Conservation (phyloP, 2,329 filamentous ascomycete genomes). For the Monilinia polystroma region DNA sequence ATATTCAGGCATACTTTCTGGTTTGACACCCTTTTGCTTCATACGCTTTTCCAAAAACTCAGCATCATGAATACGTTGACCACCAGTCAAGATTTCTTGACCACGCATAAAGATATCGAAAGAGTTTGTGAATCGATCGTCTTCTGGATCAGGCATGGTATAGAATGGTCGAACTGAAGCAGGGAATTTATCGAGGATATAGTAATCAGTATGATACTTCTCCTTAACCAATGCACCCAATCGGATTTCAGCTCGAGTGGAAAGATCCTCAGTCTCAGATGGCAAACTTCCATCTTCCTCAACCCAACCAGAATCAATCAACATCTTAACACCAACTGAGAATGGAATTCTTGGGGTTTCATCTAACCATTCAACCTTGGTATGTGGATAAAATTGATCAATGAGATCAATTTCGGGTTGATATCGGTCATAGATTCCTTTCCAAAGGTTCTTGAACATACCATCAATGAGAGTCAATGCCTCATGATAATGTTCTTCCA, state of each 20-base stretch:
- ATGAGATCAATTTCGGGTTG: slow-evolving; percentile 73
- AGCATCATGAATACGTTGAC: slow-evolving; percentile 87
- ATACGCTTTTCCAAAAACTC: slow-evolving; percentile 74
- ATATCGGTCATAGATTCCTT: slow-evolving; percentile 66
- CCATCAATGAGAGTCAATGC: slow-evolving; percentile 75
- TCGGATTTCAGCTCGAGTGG: slow-evolving; percentile 82
- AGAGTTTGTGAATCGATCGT: slow-evolving; percentile 77
- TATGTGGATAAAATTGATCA: slow-evolving; percentile 80
- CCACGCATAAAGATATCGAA: slow-evolving; percentile 95
- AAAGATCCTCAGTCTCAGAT: slow-evolving; percentile 74
- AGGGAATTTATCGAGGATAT: slow-evolving; percentile 92
- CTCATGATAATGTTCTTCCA: slow-evolving; percentile 87
- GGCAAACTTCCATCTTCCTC: slow-evolving; percentile 73
- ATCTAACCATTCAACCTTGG: slow-evolving; percentile 83
- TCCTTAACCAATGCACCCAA: slow-evolving; percentile 82
- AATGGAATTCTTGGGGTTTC: slow-evolving; percentile 82
- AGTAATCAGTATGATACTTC: slow-evolving; percentile 87
- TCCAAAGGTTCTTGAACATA: slow-evolving; percentile 77
- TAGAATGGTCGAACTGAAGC: slow-evolving; percentile 84
- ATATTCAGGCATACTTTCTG: slow-evolving; percentile 86
- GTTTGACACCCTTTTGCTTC: slow-evolving; percentile 71
- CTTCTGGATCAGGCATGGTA: slow-evolving; percentile 76
- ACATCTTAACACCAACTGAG: slow-evolving; percentile 72
- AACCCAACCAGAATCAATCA: slow-evolving; percentile 74
- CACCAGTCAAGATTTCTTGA: slow-evolving; percentile 88